Base-by-base conservation (phyloP, 768 basidiomycete genomes). In the Kwoniella shandongensis region DNA sequence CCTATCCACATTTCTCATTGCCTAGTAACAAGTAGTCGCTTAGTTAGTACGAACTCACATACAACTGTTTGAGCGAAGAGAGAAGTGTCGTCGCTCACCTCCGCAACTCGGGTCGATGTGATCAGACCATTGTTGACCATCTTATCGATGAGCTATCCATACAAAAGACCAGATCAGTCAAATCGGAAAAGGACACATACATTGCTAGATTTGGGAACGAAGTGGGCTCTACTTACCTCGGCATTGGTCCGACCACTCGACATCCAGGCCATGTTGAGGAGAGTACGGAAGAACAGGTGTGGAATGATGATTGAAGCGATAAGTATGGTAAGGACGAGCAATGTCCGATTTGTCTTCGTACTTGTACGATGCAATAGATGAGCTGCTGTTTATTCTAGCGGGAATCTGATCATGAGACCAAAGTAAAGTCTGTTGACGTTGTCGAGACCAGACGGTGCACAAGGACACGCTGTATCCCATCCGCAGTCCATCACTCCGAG, bases 1-100 rank as follows among this genome's bases (percentile, higher is more conserved):
- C 32, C 88, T 80, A 73, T 89, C 88, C 18, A 87, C 84, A 25
- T 76, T 77, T 15, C 78, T 66, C 88, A 89, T 88, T 0, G 88
- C 88, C 84, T 88, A 61, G 4, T n/a, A 41, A 8, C 40, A n/a
- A 1, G 6, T n/a, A 41, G 47, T 38, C 30, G 30, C 4, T 15
- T 8, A 41, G 35, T 10, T 17, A 27, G 20, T 45, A 1, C 40
- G 38, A 42, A 20, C 17, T 46, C 39, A 44, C 46, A 23, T 32
- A 46, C 20, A 44, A 10, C 22, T 2, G 12, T 18, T 8, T 12
- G 41, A 46, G 27, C n/a, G n/a, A n/a, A 30, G 10, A 18, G 8
- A 18, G 10, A 30, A n/a, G 48, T 20, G 11, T 18, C 18, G 3
- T 10, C 53, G 26, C 83, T 57, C 62, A 88, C 88, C 58, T 81